Evolutionary conservation across 192 early-diverging fungal genomes (phyloP), one percentile per base, ranked within the genome.

Genomic region (Linnemannia hyalina): DNA sequence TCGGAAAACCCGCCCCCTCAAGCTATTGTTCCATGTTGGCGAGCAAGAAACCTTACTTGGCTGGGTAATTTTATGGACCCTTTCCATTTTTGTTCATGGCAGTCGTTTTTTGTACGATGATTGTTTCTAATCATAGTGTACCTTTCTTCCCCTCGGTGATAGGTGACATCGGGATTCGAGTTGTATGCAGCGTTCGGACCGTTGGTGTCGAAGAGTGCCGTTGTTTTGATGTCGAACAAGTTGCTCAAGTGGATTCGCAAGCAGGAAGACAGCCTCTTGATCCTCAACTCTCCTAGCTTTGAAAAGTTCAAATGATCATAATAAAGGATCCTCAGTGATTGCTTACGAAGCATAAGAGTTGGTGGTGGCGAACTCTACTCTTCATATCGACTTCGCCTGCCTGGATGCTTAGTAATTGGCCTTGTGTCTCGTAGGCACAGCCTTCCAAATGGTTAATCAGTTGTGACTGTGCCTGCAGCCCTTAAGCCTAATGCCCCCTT

Each of bases 161-260:
- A 94, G 91, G 93, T 93, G 44, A 91, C 94, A 18, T 81, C 89
- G 20, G 80, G 87, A 2, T 96, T 96, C 87, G 95, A 96, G 86
- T 77, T 96, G 9, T 96, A 95, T 85, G 94, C 92, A 0, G 90
- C 92, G 6, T 94, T 94, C 78, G 88, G 88, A 23, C 92, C 94
- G 1, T 55, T 90, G 20, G 90, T 94, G 22, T 90, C 93, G 6
- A 95, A 95, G 68, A 89, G 90, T 55, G 87, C 88, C 23, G 90
- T 96, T 74, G 95, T 95, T 26, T 83, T 91, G 3, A 88, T 91
- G 72, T 92, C 93, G 13, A 96, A 96, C 81, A 81, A 88, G 47
- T 88, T 96, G 38, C 82, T 96, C n/a, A 91, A 93, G 57, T 97
- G 96, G 96, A 93, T 96, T 70, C 93, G 92, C 70, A 94, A 92